Base-by-base conservation (phyloP, 768 basidiomycete species). In the Russula ochroleuca region DNA sequence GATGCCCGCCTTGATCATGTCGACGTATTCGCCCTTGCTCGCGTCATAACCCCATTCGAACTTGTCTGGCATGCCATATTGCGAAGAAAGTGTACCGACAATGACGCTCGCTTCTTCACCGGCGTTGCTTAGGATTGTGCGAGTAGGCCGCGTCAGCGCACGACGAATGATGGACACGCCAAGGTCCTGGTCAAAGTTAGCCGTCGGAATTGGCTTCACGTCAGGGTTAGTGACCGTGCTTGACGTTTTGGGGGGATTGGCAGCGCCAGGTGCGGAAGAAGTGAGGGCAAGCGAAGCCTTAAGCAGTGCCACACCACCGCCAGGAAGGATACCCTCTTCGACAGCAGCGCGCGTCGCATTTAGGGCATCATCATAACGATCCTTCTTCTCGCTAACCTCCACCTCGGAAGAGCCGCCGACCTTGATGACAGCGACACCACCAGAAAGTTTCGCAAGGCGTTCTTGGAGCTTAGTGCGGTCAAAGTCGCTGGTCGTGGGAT, bases 381-480 rank as follows among this genome's bases (percentile, higher is more conserved):
- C 96, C 85, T 98, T 97, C 92, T 98, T 98, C 84, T 98, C 96
- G 8, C 95, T 83, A 64, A 98, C 96, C 78, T 98, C 96, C 57
- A 98, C 96, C 76, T 98, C 96, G 57, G 83, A 85, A 25, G 87
- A 79, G 19, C 96, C 96, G 61, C 96, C 96, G 66, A 98, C 96
- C 78, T 93, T 94, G 83, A 98, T 98, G 77, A 98, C 95, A 17
- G 96, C 96, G 52, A 98, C 96, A 76, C 96, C 95, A 50, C 96
- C 96, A 49, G 84, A 85, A 58, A 98, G 81, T 83, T 99, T 98
- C 67, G 96, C 96, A 50, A 99, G 83, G 68, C 96, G 90, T 74
- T 98, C 96, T 75, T 98, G 95, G 56, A 99, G 83, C 79, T 97
- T 98, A 68, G 87, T 87, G 72, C 85, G 83, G 83, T 99, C 95